Percentiles rank a stretch among this genome's conserved stretches.
phyloP scores from a whole-genome alignment of 1,284 basidiomycete genomes.

The Leccinum holopus region DNA sequence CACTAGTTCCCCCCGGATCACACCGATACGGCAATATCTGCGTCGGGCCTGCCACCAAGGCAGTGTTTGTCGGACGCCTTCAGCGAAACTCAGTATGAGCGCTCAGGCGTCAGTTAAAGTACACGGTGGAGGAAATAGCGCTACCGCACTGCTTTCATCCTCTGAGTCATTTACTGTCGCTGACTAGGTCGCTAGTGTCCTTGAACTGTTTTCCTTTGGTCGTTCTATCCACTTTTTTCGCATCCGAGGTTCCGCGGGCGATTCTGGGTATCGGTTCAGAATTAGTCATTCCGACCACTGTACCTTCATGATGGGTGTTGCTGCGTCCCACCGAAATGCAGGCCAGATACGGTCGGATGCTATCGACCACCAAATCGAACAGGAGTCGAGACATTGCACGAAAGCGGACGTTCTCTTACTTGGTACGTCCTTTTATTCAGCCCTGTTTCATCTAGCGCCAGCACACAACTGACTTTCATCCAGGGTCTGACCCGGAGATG shows the following conservation, averaged over 20 bases:
- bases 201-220: background rate
- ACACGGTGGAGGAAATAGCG: background rate
- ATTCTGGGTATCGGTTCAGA: no score
- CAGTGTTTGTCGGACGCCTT: background rate
- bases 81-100: background rate
- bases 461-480: background rate
- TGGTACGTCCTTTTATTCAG: background rate
- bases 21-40: background rate
- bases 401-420: conserved; percentile 7
- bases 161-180: background rate
- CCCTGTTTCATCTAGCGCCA: background rate
- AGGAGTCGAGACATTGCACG: conserved; percentile 2
- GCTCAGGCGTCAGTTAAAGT: conserved; percentile 1
- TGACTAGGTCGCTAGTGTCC: background rate
- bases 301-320: conserved; percentile 1
- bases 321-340: background rate
- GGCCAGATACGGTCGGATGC: conserved; percentile 2
- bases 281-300: background rate
- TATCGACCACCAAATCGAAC: conserved; percentile 8
- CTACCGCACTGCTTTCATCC: background rate
- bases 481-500: conserved; percentile 3
- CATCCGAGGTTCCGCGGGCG: background rate
- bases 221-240: background rate
- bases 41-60: background rate
- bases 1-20: background rate